A percentile compares a stretch with the other conserved stretches of the same genome.
Evolutionary conservation across 768 basidiomycete genomes (phyloP).

Genomic region (Pleurotus pulmonarius): DNA sequence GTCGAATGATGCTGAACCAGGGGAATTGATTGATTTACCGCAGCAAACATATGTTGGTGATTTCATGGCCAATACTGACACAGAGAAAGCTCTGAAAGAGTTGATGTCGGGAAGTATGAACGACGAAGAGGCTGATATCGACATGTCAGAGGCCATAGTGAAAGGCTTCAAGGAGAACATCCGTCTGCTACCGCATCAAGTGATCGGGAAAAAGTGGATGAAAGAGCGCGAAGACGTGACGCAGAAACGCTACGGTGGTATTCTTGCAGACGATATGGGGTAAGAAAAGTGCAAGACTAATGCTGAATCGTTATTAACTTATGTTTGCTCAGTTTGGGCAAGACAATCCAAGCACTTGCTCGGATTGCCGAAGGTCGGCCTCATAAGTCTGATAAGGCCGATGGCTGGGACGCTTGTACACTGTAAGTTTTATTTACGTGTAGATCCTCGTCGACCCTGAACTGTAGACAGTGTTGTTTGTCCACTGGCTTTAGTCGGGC

Average conservation of each 20-base stretch:
- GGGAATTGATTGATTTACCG: conserved; percentile 27
- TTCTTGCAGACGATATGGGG: conserved; percentile 93
- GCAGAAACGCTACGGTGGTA: conserved; percentile 79
- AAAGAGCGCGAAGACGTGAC: conserved; percentile 62
- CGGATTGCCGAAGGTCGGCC: conserved; percentile 83
- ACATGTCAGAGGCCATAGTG: conserved; percentile 67
- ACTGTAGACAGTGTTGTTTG: conserved; percentile 65
- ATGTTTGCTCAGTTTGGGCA: conserved; percentile 55
- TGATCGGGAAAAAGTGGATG: conserved; percentile 88
- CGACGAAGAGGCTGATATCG: conserved; percentile 54
- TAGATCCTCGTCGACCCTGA: conserved; percentile 1
- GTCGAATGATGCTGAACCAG: conserved; percentile 16
- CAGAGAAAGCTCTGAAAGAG: conserved; percentile 76
- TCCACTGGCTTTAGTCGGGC: conserved; percentile 82
- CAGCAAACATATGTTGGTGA: conserved; percentile 23
- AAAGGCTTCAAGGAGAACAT: conserved; percentile 74
- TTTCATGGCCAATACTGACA: conserved; percentile 46
- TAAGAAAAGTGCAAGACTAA: conserved; percentile 18
- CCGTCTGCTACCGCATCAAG: conserved; percentile 80
- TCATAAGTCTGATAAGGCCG: conserved; percentile 61
- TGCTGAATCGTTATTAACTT: not conserved
- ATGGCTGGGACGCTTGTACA: conserved; percentile 69
- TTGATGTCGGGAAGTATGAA: conserved; percentile 67
- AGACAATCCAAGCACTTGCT: conserved; percentile 88
- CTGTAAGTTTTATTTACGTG: conserved; percentile 44